Percentiles rank a stretch among this genome's conserved stretches.
Evolutionary conservation across 2,329 filamentous ascomycete species (phyloP).

Genomic region (Claviceps sp.): DNA sequence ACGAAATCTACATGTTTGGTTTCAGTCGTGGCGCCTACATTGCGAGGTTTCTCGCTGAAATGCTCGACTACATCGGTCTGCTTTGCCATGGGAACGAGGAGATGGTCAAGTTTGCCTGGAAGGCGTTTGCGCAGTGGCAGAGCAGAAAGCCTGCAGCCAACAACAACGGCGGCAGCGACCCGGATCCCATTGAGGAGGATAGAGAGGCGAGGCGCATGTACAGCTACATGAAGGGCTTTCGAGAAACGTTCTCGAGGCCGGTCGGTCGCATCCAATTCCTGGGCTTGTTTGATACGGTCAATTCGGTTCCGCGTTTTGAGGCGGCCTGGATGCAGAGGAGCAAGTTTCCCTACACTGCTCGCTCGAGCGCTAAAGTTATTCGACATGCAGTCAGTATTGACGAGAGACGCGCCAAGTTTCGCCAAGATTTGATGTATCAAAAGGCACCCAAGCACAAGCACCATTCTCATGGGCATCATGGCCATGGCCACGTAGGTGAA

Average conservation of each 20-base stretch:
- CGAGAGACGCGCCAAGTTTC: slow-evolving; percentile 57
- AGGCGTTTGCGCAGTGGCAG: slow-evolving; percentile 64
- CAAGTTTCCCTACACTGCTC: slow-evolving; percentile 57
- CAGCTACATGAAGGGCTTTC: slow-evolving; percentile 63
- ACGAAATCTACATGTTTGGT: slow-evolving; percentile 59
- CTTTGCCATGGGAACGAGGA: slow-evolving; percentile 75
- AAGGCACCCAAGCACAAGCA: slow-evolving; percentile 9
- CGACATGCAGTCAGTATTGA: slow-evolving; percentile 59
- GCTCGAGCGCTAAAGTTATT: slow-evolving; percentile 45
- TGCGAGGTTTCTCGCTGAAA: slow-evolving; percentile 64
- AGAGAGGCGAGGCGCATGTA: slow-evolving; percentile 43
- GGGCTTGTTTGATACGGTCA: slow-evolving; percentile 72
- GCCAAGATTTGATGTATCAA: slow-evolving; percentile 55
- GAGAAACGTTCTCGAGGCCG: slow-evolving; percentile 67
- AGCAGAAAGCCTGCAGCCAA: slow-evolving; percentile 36
- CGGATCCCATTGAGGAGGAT: slow-evolving; percentile 16
- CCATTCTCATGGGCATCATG: slow-evolving; percentile 12
- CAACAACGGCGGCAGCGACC: slow-evolving; percentile 8
- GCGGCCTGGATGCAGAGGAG: slow-evolving; percentile 63
- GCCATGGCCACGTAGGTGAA: slow-evolving; percentile 11
- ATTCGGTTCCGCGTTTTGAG: slow-evolving; percentile 67
- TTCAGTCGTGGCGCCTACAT: slow-evolving; percentile 64
- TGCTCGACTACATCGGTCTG: slow-evolving; percentile 72
- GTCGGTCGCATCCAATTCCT: slow-evolving; percentile 63
- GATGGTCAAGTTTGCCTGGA: slow-evolving; percentile 75